Evolutionary conservation across 139 green algal species (phyloP).

Genomic region (Chlamydomonas eustigma): DNA sequence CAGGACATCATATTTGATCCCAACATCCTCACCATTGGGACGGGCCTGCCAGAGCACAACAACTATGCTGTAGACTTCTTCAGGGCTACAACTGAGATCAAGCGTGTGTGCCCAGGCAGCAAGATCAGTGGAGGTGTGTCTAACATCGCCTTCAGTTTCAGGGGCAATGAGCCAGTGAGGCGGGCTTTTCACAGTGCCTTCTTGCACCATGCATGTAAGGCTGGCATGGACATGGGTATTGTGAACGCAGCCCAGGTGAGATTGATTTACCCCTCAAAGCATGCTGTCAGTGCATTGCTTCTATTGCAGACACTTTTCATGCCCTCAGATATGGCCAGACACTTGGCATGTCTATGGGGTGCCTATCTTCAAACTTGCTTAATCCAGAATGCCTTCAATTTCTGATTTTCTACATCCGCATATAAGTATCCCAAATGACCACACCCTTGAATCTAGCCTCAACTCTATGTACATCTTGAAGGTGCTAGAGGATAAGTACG

Average conservation of each 20-base stretch:
- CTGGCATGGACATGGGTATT: slow-evolving; percentile 99
- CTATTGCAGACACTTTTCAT: no score
- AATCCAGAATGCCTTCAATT: not conserved
- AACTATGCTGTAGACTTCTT: slow-evolving; percentile 99
- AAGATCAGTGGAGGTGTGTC: slow-evolving; percentile 96
- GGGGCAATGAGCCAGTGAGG: slow-evolving; percentile 93
- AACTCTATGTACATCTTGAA: not conserved
- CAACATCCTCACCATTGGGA: slow-evolving; percentile 98
- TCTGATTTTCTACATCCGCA: not conserved
- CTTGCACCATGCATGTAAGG: slow-evolving; percentile 88
- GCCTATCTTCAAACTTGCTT: not conserved
- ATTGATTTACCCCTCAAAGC: not conserved
- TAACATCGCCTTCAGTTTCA: slow-evolving; percentile 99
- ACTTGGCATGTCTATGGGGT: no score
- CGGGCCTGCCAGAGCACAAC: slow-evolving; percentile 95
- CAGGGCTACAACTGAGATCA: slow-evolving; percentile 86
- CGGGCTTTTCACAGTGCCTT: slow-evolving; percentile 92
- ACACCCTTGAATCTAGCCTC: not conserved
- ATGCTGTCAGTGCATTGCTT: no score
- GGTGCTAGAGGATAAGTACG: slow-evolving; percentile 90
- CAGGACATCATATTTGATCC: slow-evolving; percentile 99
- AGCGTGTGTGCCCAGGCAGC: slow-evolving; percentile 85
- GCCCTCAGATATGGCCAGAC: no score
- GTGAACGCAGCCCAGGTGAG: slow-evolving; percentile 86
- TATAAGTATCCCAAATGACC: not conserved